These are phyloP conservation scores for Metarhizium guizhouense DNA, from an alignment of 2,329 filamentous ascomycete genomes.

Conservation along the genomic window DNA sequence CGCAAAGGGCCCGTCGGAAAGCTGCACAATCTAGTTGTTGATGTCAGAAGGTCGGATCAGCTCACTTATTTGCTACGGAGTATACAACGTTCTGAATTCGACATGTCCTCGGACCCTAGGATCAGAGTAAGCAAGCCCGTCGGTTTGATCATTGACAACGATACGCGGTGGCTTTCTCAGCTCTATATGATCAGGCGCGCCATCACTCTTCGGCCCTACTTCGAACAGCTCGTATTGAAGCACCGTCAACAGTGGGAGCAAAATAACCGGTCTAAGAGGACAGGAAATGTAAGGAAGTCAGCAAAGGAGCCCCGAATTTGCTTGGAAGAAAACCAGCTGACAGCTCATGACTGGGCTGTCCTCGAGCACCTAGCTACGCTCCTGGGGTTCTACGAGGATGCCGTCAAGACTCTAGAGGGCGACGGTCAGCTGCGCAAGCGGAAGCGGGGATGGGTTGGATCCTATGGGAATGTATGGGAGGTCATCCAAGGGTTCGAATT, in stretches of 20 bases:
- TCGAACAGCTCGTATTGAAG: background rate
- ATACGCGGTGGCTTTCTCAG: no score
- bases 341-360: no score
- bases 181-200: slow-evolving; percentile 10
- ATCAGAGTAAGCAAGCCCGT: slow-evolving; percentile 6
- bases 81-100: background rate
- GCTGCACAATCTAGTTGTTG: no score
- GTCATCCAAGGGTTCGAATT: no score
- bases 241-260: slow-evolving; percentile 3
- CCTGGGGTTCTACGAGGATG: no score
- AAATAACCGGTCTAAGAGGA: slow-evolving; percentile 2
- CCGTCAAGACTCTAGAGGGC: no score
- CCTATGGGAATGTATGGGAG: no score
- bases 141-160: slow-evolving; percentile 9
- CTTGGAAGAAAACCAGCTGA: no score
- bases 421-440: no score
- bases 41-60: slow-evolving; percentile 1
- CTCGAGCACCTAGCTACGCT: no score
- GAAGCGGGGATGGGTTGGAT: no score
- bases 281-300: background rate
- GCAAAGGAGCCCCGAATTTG: slow-evolving; percentile 5
- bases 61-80: slow-evolving; percentile 5
- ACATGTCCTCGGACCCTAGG: slow-evolving; percentile 1
- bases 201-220: slow-evolving; percentile 1
- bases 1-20: slow-evolving; percentile 2